These are phyloP conservation scores for Leccinum longicurvipes DNA, from an alignment of 768 basidiomycete species.

Conservation along the genomic window DNA sequence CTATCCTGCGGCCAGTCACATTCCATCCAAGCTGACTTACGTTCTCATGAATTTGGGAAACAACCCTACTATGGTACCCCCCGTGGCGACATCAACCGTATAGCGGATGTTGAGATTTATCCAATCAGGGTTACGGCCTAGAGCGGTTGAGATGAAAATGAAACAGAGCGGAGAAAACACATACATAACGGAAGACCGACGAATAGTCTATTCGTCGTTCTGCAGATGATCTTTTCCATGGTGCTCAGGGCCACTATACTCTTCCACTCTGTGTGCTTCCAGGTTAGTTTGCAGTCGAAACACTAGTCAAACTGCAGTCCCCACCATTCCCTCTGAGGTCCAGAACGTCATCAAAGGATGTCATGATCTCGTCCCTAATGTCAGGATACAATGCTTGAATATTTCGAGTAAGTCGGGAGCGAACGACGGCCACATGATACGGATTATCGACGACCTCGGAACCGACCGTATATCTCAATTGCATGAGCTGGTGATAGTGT, in stretches of 20 bases:
- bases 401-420: slow-evolving; percentile 34
- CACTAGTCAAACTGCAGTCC: background rate
- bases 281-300: background rate
- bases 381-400: slow-evolving; percentile 37
- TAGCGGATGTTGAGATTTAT: slow-evolving; percentile 28
- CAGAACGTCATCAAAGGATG: slow-evolving; percentile 40
- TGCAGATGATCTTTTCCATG: background rate
- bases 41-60: slow-evolving; percentile 24
- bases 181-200: slow-evolving; percentile 37
- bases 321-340: slow-evolving; percentile 13
- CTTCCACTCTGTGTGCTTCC: background rate
- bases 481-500: slow-evolving; percentile 31
- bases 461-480: slow-evolving; percentile 35
- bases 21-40: background rate
- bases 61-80: background rate
- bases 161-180: background rate
- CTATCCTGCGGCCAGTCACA: background rate
- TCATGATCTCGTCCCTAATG: slow-evolving; percentile 42
- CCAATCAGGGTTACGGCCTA: background rate
- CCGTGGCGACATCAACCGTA: slow-evolving; percentile 26
- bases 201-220: background rate
- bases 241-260: background rate
- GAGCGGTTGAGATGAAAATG: background rate
- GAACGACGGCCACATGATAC: slow-evolving; percentile 31
- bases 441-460: slow-evolving; percentile 22